Evolutionary conservation across 2,329 filamentous ascomycete genomes (phyloP).

Genomic region (Aspergillus floridensis): DNA sequence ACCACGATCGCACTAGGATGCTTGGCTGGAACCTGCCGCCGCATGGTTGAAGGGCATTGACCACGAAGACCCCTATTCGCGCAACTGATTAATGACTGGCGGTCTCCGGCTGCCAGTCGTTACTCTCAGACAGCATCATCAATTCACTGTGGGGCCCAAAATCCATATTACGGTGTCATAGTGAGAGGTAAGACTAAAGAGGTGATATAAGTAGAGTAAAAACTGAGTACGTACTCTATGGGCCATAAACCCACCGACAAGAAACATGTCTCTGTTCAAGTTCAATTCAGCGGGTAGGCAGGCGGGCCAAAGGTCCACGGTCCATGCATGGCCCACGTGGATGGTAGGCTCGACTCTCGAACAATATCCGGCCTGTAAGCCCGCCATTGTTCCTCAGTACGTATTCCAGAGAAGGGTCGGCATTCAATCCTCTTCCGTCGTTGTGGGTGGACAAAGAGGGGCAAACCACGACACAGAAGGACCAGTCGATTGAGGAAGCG

Average conservation of each 20-base stretch:
- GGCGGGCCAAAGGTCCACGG: conserved; percentile 14
- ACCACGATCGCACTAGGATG: neutral
- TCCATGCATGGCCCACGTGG: conserved; percentile 21
- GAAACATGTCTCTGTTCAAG: neutral
- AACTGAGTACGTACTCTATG: neutral
- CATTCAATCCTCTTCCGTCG: too few relatives aligned
- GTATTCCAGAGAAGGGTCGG: too few relatives aligned
- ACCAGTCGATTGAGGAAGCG: neutral
- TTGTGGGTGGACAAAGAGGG: conserved; percentile 1
- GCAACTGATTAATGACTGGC: neutral
- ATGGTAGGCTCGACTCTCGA: conserved; percentile 5
- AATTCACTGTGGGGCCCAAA: neutral
- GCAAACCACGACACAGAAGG: neutral
- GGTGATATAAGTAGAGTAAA: neutral
- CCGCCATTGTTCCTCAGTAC: neutral
- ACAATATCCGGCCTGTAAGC: neutral
- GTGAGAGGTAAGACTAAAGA: too few relatives aligned
- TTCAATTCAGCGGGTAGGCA: neutral
- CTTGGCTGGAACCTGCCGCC: neutral
- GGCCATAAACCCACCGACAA: neutral
- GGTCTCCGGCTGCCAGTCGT: too few relatives aligned
- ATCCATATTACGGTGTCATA: neutral
- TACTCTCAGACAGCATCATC: too few relatives aligned
- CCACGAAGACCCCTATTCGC: neutral
- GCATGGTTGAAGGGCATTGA: neutral